Conservation (phyloP, 2,329 filamentous ascomycete genomes). For the Colletotrichum spinosum region DNA sequence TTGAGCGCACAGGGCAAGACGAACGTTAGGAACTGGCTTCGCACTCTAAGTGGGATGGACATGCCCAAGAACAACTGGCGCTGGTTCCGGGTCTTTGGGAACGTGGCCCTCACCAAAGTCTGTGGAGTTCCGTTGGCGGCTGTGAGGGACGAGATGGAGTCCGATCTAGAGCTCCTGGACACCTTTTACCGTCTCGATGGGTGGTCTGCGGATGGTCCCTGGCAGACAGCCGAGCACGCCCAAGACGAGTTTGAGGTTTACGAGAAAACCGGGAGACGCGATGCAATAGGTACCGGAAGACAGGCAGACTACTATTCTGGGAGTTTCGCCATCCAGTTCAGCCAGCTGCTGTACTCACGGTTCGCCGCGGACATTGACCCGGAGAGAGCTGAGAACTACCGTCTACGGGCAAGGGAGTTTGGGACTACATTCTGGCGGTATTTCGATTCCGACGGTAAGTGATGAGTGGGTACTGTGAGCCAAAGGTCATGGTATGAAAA, state of each 20-base stretch:
- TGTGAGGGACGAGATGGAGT: conserved; percentile 50
- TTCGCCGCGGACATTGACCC: conserved; percentile 56
- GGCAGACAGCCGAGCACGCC: conserved; percentile 45
- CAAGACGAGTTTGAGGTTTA: conserved; percentile 27
- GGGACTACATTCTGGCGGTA: conserved; percentile 58
- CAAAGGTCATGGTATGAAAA: too few species aligned
- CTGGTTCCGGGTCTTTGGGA: conserved; percentile 64
- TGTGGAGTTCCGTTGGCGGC: conserved; percentile 50
- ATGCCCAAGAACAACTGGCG: conserved; percentile 64
- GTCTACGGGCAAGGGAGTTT: conserved; percentile 54
- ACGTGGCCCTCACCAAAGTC: conserved; percentile 56
- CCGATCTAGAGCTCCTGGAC: conserved; percentile 57
- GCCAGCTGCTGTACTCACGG: conserved; percentile 58
- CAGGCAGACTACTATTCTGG: conserved; percentile 66
- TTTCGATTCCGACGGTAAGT: conserved; percentile 57
- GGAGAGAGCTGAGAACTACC: conserved; percentile 50
- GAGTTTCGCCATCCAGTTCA: conserved; percentile 65
- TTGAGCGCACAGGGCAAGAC: conserved; percentile 44
- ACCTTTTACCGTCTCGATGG: conserved; percentile 57
- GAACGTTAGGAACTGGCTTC: conserved; percentile 55
- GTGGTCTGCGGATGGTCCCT: conserved; percentile 61
- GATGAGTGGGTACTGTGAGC: rapidly evolving
- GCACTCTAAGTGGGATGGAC: conserved; percentile 54
- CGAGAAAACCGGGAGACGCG: conserved; percentile 40
- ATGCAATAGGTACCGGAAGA: conserved; percentile 41